A percentile compares a stretch with the other conserved stretches of the same genome.
phyloP scores from a whole-genome alignment of 805 yeast genomes.

The Barnettozyma pratensis region DNA sequence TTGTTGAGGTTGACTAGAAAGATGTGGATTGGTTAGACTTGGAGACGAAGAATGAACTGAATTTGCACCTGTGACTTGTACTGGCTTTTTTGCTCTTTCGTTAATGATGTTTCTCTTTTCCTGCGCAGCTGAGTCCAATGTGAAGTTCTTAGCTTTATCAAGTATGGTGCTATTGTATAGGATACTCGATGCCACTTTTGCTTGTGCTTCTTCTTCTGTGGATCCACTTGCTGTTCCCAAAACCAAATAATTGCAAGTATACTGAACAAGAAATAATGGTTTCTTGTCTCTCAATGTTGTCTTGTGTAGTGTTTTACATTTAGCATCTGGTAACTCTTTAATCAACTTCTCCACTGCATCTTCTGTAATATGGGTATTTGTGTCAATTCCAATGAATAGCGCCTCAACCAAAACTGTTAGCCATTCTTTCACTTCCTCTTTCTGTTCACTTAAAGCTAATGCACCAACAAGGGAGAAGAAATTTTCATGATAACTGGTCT shows the following conservation, averaged over 20 bases:
- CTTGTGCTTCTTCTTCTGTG: slow-evolving; percentile 1
- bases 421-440: slow-evolving; percentile 5
- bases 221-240: slow-evolving; percentile 3
- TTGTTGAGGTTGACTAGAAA: background rate
- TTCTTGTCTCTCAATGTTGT: background rate
- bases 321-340: background rate
- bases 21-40: background rate
- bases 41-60: background rate
- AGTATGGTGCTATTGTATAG: slow-evolving; percentile 1
- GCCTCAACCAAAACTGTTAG: slow-evolving; percentile 8
- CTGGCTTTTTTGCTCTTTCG: background rate
- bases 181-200: slow-evolving; percentile 1
- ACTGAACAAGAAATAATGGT: background rate
- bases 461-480: slow-evolving; percentile 12
- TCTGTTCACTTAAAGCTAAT: background rate
- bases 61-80: background rate
- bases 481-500: slow-evolving; percentile 1
- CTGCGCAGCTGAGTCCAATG: background rate
- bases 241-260: background rate
- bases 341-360: slow-evolving; percentile 3
- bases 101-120: background rate
- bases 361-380: background rate
- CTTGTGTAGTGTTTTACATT: background rate
- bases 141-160: slow-evolving; percentile 1
- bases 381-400: slow-evolving; percentile 1